Base-by-base conservation (phyloP, 352 stramenopile species). In the Phytophthora melonis region DNA sequence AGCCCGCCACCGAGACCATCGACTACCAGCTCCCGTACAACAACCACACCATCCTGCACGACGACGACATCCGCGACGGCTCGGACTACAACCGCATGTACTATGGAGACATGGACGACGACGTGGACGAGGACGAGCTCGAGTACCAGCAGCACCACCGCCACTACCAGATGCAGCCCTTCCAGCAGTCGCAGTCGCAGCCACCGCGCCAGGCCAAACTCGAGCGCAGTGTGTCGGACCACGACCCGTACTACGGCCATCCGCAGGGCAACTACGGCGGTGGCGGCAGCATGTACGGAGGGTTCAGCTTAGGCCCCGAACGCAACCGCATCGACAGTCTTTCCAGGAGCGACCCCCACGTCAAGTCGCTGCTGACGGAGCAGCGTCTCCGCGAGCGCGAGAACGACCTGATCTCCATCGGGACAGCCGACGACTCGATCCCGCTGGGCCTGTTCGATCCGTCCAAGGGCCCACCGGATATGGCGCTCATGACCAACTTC, bases 351-450 rank as follows among this genome's bases (percentile, higher is more conserved):
- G 74, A 83, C 55, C 78, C 68, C 18, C 78, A 84, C n/a, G 75
- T 81, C 61, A 90, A 89, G 67, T 86, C 87, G 4, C 56, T 92
- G 49, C 64, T 92, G 34, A 86, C 75, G 9, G 87, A 92, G 25
- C 83, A 92, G 65, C 87, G 84, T 8, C 82, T 90, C n/a, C 84
- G 78, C 56, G 79, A 89, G 52, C 78, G 79, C 16, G 80, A 91
- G 79, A 86, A 89, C 54, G 87, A 92, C 59, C 57, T 87, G 10
- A 84, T 87, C 49, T 92, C 87, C 32, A 79, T 82, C 68, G 80
- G 71, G 8, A 85, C 81, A 1, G 81, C 82, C 1, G 86, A 92
- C 52, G 80, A 86, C 49, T 75, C 83, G 45, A 64, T 81, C 41
- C 73, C 82, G 13, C 57, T 85, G 13, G 66, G 65, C 5, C 55